Conservation (phyloP, 1,284 basidiomycete species). For the Meira miltonrushii region DNA sequence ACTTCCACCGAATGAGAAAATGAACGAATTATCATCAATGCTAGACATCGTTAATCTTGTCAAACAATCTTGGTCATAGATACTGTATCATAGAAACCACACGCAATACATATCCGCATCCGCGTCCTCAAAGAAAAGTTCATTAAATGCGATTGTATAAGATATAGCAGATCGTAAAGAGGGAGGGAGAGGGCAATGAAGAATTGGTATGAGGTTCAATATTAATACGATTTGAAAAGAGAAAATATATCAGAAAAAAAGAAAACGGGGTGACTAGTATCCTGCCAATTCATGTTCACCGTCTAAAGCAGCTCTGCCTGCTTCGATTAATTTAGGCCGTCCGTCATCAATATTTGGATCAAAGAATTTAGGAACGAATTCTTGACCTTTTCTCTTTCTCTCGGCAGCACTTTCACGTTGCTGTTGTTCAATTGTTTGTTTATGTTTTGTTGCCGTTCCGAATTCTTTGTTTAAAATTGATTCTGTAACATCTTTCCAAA, state of each 20-base stretch:
- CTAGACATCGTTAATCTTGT: constrained; percentile 1
- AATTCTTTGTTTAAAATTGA: constrained; percentile 76
- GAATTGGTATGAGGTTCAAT: too few species aligned
- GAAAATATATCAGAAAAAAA: not conserved
- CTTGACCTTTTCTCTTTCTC: constrained; percentile 34
- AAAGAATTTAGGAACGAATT: constrained; percentile 74
- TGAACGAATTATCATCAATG: not conserved
- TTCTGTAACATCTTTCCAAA: constrained; percentile 74
- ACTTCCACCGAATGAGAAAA: not conserved
- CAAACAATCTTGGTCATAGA: not conserved
- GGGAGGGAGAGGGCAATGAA: not conserved
- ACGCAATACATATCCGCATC: not conserved
- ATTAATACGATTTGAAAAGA: too few species aligned
- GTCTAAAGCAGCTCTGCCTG: constrained; percentile 49
- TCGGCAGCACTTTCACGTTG: constrained; percentile 40
- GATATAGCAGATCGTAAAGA: not conserved
- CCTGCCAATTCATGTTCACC: constrained; percentile 35
- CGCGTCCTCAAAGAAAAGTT: too few species aligned
- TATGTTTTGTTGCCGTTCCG: constrained; percentile 49
- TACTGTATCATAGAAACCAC: not conserved
- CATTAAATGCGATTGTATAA: too few species aligned
- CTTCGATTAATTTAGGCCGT: constrained; percentile 65
- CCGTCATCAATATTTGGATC: constrained; percentile 69
- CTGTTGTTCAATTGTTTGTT: constrained; percentile 46
- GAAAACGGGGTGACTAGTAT: constrained; percentile 22